These are phyloP conservation scores for Paecilomyces formosus DNA, from an alignment of 2,329 filamentous ascomycete genomes.

Conservation along the genomic window DNA sequence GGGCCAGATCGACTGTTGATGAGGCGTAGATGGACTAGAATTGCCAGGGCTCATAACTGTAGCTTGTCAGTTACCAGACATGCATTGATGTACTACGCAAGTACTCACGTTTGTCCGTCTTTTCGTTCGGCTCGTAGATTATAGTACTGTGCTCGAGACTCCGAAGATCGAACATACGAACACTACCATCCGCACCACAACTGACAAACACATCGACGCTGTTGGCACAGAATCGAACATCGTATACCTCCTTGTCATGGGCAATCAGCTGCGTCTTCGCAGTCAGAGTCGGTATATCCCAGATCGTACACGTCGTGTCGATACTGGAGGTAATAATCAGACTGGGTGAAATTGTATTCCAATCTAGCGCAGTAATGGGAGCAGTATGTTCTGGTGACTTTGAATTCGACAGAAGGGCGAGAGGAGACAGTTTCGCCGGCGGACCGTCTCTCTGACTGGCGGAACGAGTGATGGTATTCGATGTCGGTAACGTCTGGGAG, in stretches of 20 bases:
- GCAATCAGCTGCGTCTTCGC: constrained; percentile 98
- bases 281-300: constrained; percentile 96
- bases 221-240: constrained; percentile 95
- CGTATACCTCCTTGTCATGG: constrained; percentile 98
- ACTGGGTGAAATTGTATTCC: constrained; percentile 95
- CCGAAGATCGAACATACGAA: constrained; percentile 95
- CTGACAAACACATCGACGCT: constrained; percentile 98
- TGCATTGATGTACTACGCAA: not conserved
- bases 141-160: constrained; percentile 97
- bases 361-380: constrained; percentile 90
- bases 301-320: constrained; percentile 98
- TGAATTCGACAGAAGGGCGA: constrained; percentile 91
- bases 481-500: constrained; percentile 50
- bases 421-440: constrained; percentile 77
- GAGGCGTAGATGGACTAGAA: constrained; percentile 65
- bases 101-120: constrained; percentile 59
- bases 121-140: constrained; percentile 94
- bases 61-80: constrained; percentile 3
- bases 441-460: constrained; percentile 54
- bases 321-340: constrained; percentile 98
- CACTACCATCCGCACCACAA: constrained; percentile 94
- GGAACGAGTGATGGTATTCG: constrained; percentile 63
- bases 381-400: constrained; percentile 98
- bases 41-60: constrained; percentile 43
- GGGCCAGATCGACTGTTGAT: constrained; percentile 49